Base-by-base conservation (phyloP, 768 basidiomycete species). In the Tremella yokohamensis region DNA sequence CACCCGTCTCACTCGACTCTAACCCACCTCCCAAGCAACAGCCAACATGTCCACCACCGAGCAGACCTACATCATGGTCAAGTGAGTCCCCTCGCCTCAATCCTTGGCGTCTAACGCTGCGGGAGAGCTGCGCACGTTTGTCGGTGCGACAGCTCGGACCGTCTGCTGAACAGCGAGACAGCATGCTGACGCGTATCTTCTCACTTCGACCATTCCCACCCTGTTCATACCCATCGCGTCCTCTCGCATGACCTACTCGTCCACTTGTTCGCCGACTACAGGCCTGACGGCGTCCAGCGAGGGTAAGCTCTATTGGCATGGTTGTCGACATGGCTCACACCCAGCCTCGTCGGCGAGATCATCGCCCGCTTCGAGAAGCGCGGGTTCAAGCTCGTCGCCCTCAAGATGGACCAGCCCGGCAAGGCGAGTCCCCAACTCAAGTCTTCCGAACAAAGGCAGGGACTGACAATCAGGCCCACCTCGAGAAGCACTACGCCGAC, bases 51-150 rank as follows among this genome's bases (percentile, higher is more conserved):
- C 89, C 68, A 78, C 79, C 76, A 71, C 72, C 53, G 92, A 97
- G 78, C 90, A 90, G 79, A 94, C 93, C 79, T 97, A 94, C 82
- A 98, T 98, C 83, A 97, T 97, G 94, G 84, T 98, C 87, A 99
- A 97, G 91, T 76, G 44, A 47, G 74, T 68, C 19, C 22, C n/a
- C 29, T 49, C 40, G 51, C 37, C 20, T 15, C 12, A 12, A 20
- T 11, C 18, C 26, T n/a, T 40, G 20, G 26, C 24, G 26, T 8
- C 37, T 49, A 26, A 20, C 29, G 29, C 29, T 34, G 29, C 29
- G 11, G 11, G 29, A 34, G 29, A 34, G 29, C 29, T 34, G 29
- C 29, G 29, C 29, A 34, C 29, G 29, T 34, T 34, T 34, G 29
- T 34, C 29, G 6, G 29, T 34, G 29, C 11, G 11, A 4, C 29